Evolutionary conservation across 352 stramenopile species (phyloP).

Genomic region (Phytophthora gonapodyides): DNA sequence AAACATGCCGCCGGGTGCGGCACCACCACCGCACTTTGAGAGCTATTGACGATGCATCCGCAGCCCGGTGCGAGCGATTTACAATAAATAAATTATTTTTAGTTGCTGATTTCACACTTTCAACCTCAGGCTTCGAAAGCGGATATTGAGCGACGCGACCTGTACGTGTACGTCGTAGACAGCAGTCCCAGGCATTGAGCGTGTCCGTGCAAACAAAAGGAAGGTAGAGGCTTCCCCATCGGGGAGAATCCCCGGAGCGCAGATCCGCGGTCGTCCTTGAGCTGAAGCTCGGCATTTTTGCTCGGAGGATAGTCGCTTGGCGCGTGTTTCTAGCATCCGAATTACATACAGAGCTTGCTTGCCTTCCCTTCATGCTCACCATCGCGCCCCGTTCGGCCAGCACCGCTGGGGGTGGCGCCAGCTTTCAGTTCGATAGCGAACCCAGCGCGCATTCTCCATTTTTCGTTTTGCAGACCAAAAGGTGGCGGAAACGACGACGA

Average conservation of each 20-base stretch:
- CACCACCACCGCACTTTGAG: not conserved
- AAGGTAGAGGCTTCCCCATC: constrained; percentile 15
- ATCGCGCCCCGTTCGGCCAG: constrained; percentile 18
- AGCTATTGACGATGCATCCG: constrained; percentile 15
- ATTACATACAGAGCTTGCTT: constrained; percentile 37
- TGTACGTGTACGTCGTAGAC: no score
- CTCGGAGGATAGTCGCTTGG: constrained; percentile 27
- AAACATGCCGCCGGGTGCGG: not conserved
- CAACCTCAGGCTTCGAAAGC: no score
- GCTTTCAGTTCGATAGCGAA: not conserved
- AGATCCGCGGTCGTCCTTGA: constrained; percentile 15
- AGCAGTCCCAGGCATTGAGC: constrained; percentile 2
- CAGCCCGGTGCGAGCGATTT: not conserved
- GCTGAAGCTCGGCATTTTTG: constrained; percentile 7
- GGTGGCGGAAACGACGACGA: not conserved
- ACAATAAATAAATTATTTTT: not conserved
- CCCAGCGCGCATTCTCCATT: constrained; percentile 20
- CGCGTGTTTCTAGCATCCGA: constrained; percentile 36
- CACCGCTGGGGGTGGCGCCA: constrained; percentile 15
- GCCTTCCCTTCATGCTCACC: constrained; percentile 16
- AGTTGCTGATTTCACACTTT: not conserved
- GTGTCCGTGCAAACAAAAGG: constrained; percentile 26
- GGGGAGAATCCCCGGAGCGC: not conserved
- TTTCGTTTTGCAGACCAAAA: constrained; percentile 23
- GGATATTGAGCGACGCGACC: constrained; percentile 4